phyloP scores from a whole-genome alignment of 768 basidiomycete species.

The Hydnomerulius pinastri region DNA sequence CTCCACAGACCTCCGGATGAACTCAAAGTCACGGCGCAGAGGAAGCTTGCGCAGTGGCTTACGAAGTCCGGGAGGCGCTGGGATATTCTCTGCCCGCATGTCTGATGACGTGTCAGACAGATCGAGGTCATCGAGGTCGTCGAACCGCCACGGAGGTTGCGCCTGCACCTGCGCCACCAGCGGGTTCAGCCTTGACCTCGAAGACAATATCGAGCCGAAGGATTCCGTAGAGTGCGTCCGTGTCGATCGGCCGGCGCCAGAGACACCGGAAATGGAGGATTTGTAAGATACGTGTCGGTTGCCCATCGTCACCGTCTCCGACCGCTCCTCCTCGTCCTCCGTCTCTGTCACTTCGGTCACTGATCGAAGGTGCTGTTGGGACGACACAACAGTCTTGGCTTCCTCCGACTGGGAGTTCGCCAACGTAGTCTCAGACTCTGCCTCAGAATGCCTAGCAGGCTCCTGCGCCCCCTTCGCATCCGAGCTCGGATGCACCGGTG shows the following conservation, averaged over 20 bases:
- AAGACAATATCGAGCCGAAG: conserved; percentile 34
- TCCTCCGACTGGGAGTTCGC: background rate
- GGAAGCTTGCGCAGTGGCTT: conserved; percentile 63
- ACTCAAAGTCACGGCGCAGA: conserved; percentile 78
- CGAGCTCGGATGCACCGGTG: background rate
- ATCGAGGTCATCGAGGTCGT: conserved; percentile 79
- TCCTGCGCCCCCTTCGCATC: background rate
- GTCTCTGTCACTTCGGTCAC: conserved; percentile 35
- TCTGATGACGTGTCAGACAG: conserved; percentile 78
- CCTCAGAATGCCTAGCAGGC: background rate
- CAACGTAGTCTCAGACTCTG: conserved; percentile 4
- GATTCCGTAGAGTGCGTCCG: conserved; percentile 36
- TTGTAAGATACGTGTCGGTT: conserved; percentile 20
- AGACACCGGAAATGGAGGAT: conserved; percentile 22
- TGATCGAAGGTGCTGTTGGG: conserved; percentile 26
- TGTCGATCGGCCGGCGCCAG: conserved; percentile 21
- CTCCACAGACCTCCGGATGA: conserved; percentile 66
- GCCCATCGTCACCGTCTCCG: conserved; percentile 18
- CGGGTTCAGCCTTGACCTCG: conserved; percentile 30
- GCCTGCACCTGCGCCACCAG: conserved; percentile 36
- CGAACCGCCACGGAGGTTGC: conserved; percentile 59
- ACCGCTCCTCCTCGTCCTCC: conserved; percentile 30
- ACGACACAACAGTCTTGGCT: conserved; percentile 9
- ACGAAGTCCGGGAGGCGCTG: conserved; percentile 54
- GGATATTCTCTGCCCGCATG: conserved; percentile 39